Percentiles rank a stretch among this genome's conserved stretches.
Evolutionary conservation across 2,329 filamentous ascomycete genomes (phyloP).

Genomic region (Myriangium duriaei): DNA sequence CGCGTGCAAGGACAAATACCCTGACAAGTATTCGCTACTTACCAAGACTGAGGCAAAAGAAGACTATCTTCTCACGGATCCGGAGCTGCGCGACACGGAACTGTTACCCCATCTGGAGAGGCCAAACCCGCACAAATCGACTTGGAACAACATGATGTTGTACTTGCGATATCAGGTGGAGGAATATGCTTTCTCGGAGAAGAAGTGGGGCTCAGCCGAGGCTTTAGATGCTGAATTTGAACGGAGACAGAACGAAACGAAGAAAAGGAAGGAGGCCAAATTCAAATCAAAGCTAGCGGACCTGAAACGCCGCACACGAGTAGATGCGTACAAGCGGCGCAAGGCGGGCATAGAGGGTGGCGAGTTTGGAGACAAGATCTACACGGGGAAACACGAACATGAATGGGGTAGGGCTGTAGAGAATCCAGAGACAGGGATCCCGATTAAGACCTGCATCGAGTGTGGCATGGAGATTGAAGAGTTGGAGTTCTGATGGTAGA

Average conservation of each 20-base stretch:
- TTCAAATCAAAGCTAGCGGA: slow-evolving; percentile 83
- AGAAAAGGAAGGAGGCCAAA: slow-evolving; percentile 41
- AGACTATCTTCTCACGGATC: slow-evolving; percentile 90
- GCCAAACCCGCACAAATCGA: slow-evolving; percentile 89
- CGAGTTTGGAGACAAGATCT: slow-evolving; percentile 64
- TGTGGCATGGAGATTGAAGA: slow-evolving; percentile 59
- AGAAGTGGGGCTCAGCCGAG: slow-evolving; percentile 68
- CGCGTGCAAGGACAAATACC: slow-evolving; percentile 74
- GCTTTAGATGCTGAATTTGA: slow-evolving; percentile 13
- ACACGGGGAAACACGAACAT: slow-evolving; percentile 66
- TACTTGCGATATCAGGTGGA: slow-evolving; percentile 91
- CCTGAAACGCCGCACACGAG: slow-evolving; percentile 82
- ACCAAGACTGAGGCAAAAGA: slow-evolving; percentile 95
- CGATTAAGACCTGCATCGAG: slow-evolving; percentile 59
- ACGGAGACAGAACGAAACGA: slow-evolving; percentile 12
- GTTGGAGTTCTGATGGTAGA: slow-evolving; percentile 40
- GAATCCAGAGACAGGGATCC: slow-evolving; percentile 55
- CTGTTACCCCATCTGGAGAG: slow-evolving; percentile 76
- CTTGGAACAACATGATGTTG: slow-evolving; percentile 98
- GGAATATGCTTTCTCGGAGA: slow-evolving; percentile 68
- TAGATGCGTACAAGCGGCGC: slow-evolving; percentile 74
- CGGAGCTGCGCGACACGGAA: slow-evolving; percentile 79
- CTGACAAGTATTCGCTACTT: slow-evolving; percentile 86
- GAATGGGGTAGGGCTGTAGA: slow-evolving; percentile 58
- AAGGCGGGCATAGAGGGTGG: slow-evolving; percentile 39